Conservation (phyloP, 164 flowering plant genomes). For the Umbellularia californica region DNA sequence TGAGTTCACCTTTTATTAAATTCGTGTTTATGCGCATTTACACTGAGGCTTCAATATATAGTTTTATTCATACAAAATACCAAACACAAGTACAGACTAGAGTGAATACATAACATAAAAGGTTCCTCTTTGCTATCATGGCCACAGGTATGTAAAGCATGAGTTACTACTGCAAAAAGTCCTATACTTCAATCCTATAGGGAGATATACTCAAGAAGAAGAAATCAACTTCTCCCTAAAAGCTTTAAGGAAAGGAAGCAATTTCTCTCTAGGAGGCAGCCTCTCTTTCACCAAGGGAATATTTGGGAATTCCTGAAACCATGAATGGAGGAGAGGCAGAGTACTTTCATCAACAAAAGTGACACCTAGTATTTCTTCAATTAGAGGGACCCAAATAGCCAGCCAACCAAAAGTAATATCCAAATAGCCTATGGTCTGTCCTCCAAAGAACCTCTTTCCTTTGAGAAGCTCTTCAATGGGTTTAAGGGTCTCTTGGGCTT, state of each 20-base stretch:
- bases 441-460: constrained; percentile 8
- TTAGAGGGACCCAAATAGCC: background rate
- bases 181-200: no score
- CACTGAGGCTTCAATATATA: no score
- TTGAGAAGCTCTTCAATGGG: constrained; percentile 6
- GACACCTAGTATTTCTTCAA: background rate
- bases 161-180: no score
- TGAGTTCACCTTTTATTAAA: no score
- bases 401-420: constrained; percentile 6
- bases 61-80: no score
- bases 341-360: constrained; percentile 7
- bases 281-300: constrained; percentile 8
- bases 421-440: constrained; percentile 3
- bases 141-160: no score
- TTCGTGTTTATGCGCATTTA: no score
- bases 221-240: background rate
- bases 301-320: constrained; percentile 6
- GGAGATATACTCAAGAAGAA: background rate
- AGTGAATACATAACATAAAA: no score
- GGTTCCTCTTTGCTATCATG: no score
- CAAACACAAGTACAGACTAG: no score
- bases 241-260: background rate
- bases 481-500: constrained; percentile 4
- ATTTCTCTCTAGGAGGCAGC: constrained; percentile 6
- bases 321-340: constrained; percentile 4